Base-by-base conservation (phyloP, 2,329 filamentous ascomycete genomes). In the Aspergillus flavus region DNA sequence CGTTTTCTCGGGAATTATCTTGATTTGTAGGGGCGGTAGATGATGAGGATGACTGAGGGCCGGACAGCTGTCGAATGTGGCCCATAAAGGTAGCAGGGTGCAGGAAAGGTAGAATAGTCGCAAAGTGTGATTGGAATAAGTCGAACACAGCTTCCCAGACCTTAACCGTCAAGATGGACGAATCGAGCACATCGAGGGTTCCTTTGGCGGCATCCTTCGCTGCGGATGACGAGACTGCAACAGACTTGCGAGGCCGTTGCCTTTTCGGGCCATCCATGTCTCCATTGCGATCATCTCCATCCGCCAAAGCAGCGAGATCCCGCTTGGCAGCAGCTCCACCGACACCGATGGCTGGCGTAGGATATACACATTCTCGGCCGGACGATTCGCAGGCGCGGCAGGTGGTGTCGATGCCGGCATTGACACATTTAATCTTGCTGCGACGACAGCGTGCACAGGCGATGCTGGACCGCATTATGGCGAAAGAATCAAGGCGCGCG, bases 351-450 rank as follows among this genome's bases (percentile, higher is more conserved):
- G 78, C 77, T 2, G 79, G 79, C 32, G 78, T 74, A 10, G 91
- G 90, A 75, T 93, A 93, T 65, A 86, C 85, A 74, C 92, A 95
- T 64, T 91, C 86, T 73, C 91, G 86, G 52, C 89, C 87, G 57
- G 87, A 87, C 64, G 88, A 88, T 73, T 90, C 86, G 75, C 92
- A 96, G 14, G 88, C 88, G 66, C 91, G 87, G 80, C 92, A 96
- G 19, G 86, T 87, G 19, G 87, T 89, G 65, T 86, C 86, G 62
- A 89, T 86, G 64, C 91, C 91, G 69, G 86, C 85, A 78, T 95
- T 95, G 76, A 92, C 88, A 80, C 92, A 96, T 79, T 94, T 94
- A 75, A 94, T 92, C 79, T 95, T 96, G 75, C 91, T 93, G 71
- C 87, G 87, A 62, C 92, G 86, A 75, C 92, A 94, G 66, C 87